Evolutionary conservation across 2,329 filamentous ascomycete genomes (phyloP).

Genomic region (Coniella lustricola): DNA sequence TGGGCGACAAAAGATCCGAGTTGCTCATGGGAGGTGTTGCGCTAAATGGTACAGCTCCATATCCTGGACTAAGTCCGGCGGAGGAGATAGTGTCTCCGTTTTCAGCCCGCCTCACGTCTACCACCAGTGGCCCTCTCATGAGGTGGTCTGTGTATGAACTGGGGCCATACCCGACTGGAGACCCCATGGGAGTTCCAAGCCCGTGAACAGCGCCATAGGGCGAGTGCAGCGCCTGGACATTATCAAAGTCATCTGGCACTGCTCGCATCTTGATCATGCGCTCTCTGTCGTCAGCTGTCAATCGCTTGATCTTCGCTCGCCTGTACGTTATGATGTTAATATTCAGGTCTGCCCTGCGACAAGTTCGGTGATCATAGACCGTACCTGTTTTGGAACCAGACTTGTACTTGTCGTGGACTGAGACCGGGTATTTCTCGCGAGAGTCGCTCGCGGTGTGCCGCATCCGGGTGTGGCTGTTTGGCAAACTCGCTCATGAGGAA

Average conservation of each 20-base stretch:
- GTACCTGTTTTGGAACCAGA: slow-evolving; percentile 98
- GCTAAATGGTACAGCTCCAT: slow-evolving; percentile 60
- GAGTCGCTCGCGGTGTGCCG: slow-evolving; percentile 78
- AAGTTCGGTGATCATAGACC: slow-evolving; percentile 19
- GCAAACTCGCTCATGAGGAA: slow-evolving; percentile 97
- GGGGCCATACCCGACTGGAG: slow-evolving; percentile 40
- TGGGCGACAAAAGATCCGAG: slow-evolving; percentile 50
- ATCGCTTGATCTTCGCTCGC: slow-evolving; percentile 64
- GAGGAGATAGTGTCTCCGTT: slow-evolving; percentile 61
- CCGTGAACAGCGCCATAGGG: slow-evolving; percentile 57
- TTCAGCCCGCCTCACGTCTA: slow-evolving; percentile 59
- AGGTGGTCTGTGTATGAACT: slow-evolving; percentile 52
- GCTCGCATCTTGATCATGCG: slow-evolving; percentile 67
- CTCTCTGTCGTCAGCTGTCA: slow-evolving; percentile 63
- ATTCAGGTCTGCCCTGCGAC: slow-evolving; percentile 16
- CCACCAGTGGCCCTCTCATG: slow-evolving; percentile 56
- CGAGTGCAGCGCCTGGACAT: slow-evolving; percentile 60
- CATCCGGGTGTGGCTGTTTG: slow-evolving; percentile 89
- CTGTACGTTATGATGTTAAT: slow-evolving; percentile 28
- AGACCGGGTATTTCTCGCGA: slow-evolving; percentile 87
- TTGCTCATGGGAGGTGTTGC: slow-evolving; percentile 42
- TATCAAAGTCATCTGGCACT: slow-evolving; percentile 65
- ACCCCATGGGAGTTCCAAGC: slow-evolving; percentile 39
- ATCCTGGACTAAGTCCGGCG: slow-evolving; percentile 59
- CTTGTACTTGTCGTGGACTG: slow-evolving; percentile 87